A percentile compares a stretch with the other conserved stretches of the same genome.
These are phyloP conservation scores for Oxyria digyna DNA, from an alignment of 148 eudicot genomes.

Conservation along the genomic window DNA sequence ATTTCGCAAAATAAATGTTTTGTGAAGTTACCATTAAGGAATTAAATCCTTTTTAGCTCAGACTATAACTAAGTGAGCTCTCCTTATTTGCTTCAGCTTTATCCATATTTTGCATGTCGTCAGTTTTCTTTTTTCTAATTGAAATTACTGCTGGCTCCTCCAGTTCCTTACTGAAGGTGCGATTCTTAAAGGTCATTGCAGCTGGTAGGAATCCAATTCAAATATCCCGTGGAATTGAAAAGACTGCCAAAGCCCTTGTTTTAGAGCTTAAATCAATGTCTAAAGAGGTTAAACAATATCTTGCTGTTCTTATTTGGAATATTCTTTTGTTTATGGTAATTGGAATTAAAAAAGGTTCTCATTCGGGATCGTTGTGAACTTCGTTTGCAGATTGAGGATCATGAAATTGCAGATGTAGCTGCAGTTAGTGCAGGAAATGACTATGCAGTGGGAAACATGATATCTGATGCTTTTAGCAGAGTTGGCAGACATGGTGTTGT, in stretches of 20 bases:
- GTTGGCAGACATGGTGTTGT: slow-evolving; percentile 63
- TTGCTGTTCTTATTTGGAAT: not conserved
- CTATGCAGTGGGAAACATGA: slow-evolving; percentile 70
- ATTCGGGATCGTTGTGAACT: slow-evolving; percentile 6
- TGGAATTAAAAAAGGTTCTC: not conserved
- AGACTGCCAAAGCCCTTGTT: slow-evolving; percentile 69
- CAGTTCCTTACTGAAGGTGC: slow-evolving; percentile 20
- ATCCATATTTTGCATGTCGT: not conserved
- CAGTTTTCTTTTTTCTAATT: not conserved
- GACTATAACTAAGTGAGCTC: not conserved
- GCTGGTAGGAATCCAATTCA: slow-evolving; percentile 81
- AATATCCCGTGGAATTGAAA: slow-evolving; percentile 73
- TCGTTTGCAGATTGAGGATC: slow-evolving; percentile 59
- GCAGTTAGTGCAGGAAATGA: slow-evolving; percentile 89
- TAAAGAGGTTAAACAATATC: slow-evolving; percentile 36
- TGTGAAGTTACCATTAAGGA: not conserved
- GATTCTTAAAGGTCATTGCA: slow-evolving; percentile 61
- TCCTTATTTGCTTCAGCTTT: not conserved
- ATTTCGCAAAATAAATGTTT: not conserved
- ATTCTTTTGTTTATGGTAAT: not conserved
- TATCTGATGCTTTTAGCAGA: slow-evolving; percentile 41
- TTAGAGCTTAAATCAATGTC: slow-evolving; percentile 68
- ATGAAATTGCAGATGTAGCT: slow-evolving; percentile 68
- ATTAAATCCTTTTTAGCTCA: not conserved
- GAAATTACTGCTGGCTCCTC: slow-evolving; percentile 13